Conservation (phyloP, 2,329 filamentous ascomycete species). For the Didymella keratinophila region DNA sequence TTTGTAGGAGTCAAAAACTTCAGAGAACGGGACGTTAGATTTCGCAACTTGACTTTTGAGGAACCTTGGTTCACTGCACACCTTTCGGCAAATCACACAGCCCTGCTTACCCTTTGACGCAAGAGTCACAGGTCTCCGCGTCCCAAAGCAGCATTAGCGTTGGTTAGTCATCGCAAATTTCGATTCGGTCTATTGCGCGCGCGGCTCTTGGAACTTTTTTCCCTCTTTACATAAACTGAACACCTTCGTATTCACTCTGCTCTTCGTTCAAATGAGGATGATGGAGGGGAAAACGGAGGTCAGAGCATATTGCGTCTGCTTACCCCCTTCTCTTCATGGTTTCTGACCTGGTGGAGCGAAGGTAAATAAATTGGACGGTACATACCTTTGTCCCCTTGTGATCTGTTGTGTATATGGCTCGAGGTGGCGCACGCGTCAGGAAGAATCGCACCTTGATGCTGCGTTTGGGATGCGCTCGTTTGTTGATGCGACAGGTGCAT, state of each 20-base stretch:
- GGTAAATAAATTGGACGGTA: constrained; percentile 58
- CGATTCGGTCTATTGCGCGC: constrained; percentile 29
- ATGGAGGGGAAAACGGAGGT: constrained; percentile 75
- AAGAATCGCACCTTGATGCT: not conserved
- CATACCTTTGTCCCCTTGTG: constrained; percentile 38
- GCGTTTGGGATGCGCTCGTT: not conserved
- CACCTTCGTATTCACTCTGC: constrained; percentile 72
- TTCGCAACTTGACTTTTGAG: not conserved
- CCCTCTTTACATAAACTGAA: constrained; percentile 51
- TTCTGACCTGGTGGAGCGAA: constrained; percentile 50
- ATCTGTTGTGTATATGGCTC: constrained; percentile 2
- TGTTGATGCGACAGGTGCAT: not conserved
- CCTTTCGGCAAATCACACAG: constrained; percentile 1
- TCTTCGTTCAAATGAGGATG: constrained; percentile 64
- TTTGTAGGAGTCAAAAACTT: constrained; percentile 19
- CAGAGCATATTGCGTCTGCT: constrained; percentile 61
- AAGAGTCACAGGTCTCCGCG: constrained; percentile 15
- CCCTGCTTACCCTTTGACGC: not conserved
- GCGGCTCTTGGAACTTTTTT: constrained; percentile 37
- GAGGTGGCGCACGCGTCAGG: not conserved
- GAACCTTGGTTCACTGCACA: not conserved
- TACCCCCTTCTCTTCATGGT: constrained; percentile 63
- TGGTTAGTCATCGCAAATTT: constrained; percentile 40
- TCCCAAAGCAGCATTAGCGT: constrained; percentile 21
- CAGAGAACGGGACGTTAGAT: constrained; percentile 21